Evolutionary conservation across 1,139 yeast species (phyloP).

Genomic region (Meyerozyma guilliermondii): DNA sequence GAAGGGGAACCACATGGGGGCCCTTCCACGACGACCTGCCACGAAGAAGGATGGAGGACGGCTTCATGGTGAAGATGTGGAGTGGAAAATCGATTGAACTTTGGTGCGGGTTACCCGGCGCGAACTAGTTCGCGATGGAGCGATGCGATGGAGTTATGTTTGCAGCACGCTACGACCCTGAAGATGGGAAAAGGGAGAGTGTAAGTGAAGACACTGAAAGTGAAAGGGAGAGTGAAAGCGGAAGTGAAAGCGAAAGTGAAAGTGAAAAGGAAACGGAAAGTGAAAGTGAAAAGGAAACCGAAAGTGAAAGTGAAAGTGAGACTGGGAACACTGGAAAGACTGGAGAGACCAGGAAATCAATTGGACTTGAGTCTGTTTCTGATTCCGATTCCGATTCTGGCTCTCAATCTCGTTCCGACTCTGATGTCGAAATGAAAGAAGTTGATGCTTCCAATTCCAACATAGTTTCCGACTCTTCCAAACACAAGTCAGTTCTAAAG

Average conservation of each 20-base stretch:
- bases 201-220: too few relatives aligned
- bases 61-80: constrained; percentile 42
- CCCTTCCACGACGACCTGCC: constrained; percentile 88
- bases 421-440: neutral
- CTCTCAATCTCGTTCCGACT: too few relatives aligned
- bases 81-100: neutral
- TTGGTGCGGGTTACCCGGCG: constrained; percentile 2
- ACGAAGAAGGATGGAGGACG: constrained; percentile 44
- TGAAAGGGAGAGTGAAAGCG: too few relatives aligned
- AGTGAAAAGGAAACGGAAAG: constrained; percentile 4
- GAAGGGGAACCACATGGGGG: constrained; percentile 90
- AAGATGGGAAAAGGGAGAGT: constrained; percentile 16
- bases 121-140: neutral
- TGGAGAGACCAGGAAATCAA: too few relatives aligned
- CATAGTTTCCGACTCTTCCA: constrained; percentile 9
- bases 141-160: constrained; percentile 35
- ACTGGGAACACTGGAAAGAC: too few relatives aligned
- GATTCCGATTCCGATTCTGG: too few relatives aligned
- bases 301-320: constrained; percentile 11
- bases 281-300: constrained; percentile 12
- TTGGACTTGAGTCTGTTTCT: too few relatives aligned
- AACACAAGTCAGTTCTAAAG: constrained; percentile 32
- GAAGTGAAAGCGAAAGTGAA: too few relatives aligned
- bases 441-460: neutral
- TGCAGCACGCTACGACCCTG: constrained; percentile 61